Evolutionary conservation across 345 rosid species (phyloP), one percentile per base, ranked within the genome.

Genomic region (Garcia nutans): DNA sequence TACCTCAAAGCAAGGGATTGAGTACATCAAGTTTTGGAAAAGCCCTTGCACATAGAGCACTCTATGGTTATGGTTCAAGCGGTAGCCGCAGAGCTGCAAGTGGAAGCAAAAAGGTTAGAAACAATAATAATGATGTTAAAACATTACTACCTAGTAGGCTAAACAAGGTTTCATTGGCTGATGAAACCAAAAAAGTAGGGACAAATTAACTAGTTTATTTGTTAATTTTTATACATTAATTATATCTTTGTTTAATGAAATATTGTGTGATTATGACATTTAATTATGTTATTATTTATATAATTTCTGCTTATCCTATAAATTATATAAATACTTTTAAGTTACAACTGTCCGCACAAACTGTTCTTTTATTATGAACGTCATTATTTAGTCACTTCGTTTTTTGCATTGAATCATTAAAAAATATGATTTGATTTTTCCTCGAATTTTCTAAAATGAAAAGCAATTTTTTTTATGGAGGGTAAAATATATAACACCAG

Each of bases 1-100:
- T 83, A 47, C 10, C 63, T 24, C 41, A 42, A 23, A 31, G 70
- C 52, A 65, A 67, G 63, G 76, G 59, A 19, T 49, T 67, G 6
- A 54, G 57, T 20, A 72, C 64, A 28, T 77, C 77, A 55, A 74
- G 72, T 13, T 80, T 85, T 42, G 84, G 87, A 15, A 85, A 81
- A 82, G 89, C 86, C 45, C 80, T 86, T 23, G 91, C 89, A 68
- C 82, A 76, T 23, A 85, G 91, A 80, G 91, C 91, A 56, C 59
- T 88, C 26, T 76, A 81, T 56, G 77, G 85, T 54, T 68, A 81
- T 23, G 41, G 41, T 37, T 37, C 41, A 37, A 37, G 41, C 37
- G 68, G 84, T 70, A 80, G 80, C 73, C 79, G 86, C 72, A 72
- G 79, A 6, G 42, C 50, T 12, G 83, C 77, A 62, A 49, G 79